Evolutionary conservation across 2,329 filamentous ascomycete genomes (phyloP), one percentile per base, ranked within the genome.

Genomic region (Canariomyces notabilis): DNA sequence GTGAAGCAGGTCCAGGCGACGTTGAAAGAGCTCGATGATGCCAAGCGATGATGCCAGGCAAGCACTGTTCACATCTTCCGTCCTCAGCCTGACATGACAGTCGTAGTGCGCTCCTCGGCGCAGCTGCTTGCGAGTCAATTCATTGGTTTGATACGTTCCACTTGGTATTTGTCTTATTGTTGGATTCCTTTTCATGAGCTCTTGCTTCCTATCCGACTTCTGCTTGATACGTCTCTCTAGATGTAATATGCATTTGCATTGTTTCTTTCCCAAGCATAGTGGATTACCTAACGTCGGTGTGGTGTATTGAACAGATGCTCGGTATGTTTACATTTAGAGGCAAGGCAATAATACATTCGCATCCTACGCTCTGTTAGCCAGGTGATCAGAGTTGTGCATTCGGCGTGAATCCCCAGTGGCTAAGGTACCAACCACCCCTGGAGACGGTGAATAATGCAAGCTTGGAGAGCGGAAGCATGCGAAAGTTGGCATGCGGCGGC

Each of bases 1-100:
- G 84, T 91, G n/a, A 79, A 73, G 57, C 75, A 84, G 53, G 82
- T 85, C 3, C 85, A 91, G 62, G 75, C 70, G 9, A 68, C 85
- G 35, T 64, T 93, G 54, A 81, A 75, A 59, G 71, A 73, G 21
- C 62, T 91, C 48, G 87, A 93, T 60, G 70, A 72, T 9, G 45
- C 53, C 12, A 51, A 51, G 33, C 4, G 42, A 32, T 51, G 38
- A 48, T 29, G 26, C 42, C 15, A 29, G 9, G n/a, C n/a, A n/a
- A 29, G 14, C 8, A 29, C 5, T 11, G 15, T 7, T 18, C 5
- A 22, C 29, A 12, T 41, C 21, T 33, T n/a, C 1, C 5, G 12
- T 2, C 2, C 3, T 4, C 16, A 20, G n/a, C 34, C 26, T 29
- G 9, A 29, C 26, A 29, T 5, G 9, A 29, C 26, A n/a, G n/a